Evolutionary conservation across 805 yeast genomes (phyloP).

Genomic region (Candida xyloterini): DNA sequence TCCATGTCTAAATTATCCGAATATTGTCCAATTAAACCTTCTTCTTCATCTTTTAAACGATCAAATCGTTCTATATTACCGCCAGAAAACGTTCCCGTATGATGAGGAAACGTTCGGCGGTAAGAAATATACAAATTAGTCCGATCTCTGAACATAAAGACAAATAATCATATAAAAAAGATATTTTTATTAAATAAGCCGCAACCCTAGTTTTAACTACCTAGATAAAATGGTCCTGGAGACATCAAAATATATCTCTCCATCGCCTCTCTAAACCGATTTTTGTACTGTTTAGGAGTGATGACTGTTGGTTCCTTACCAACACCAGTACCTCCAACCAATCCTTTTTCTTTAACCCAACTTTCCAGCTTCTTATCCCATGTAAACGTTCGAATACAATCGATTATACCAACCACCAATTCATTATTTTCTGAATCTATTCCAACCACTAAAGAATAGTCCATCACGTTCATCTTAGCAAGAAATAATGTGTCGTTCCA

Average conservation of each 20-base stretch:
- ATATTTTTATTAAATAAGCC: too few relatives aligned
- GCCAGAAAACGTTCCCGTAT: conserved; percentile 29
- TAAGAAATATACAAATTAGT: conserved; percentile 89
- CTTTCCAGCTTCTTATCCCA: conserved; percentile 98
- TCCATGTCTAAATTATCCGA: conserved; percentile 24
- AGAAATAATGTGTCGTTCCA: conserved; percentile 94
- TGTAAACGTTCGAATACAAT: conserved; percentile 91
- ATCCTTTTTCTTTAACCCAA: conserved; percentile 95
- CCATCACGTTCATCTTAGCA: conserved; percentile 98
- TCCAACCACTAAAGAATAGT: conserved; percentile 91
- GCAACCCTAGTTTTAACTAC: conserved; percentile 6
- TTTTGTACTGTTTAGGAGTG: conserved; percentile 93
- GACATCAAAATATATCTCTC: conserved; percentile 92
- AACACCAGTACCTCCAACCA: conserved; percentile 75
- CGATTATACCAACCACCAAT: conserved; percentile 89
- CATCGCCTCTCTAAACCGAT: conserved; percentile 96
- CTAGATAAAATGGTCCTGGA: conserved; percentile 54
- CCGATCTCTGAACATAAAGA: conserved; percentile 81
- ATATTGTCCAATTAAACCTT: conserved; percentile 46
- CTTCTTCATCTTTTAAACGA: conserved; percentile 51
- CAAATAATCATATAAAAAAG: neutral
- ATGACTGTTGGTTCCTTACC: conserved; percentile 95
- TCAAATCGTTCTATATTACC: conserved; percentile 30
- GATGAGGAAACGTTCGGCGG: conserved; percentile 84
- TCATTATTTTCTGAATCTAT: conserved; percentile 68